Percentiles rank a stretch among this genome's conserved stretches.
phyloP scores from a whole-genome alignment of 495 filamentous ascomycete species.

The Xylaria intraflava region DNA sequence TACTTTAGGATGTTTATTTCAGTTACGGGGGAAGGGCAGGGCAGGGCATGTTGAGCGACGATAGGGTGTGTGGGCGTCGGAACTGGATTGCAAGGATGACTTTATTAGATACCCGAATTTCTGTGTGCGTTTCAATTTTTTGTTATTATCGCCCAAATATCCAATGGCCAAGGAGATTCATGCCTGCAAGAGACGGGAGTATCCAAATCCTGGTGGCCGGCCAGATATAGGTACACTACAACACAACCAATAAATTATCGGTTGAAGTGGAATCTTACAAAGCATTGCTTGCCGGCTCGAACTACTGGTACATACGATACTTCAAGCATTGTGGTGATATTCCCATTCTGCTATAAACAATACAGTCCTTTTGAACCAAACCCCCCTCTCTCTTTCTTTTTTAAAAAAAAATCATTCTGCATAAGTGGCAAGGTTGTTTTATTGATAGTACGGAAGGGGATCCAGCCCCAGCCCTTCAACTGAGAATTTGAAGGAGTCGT shows the following conservation, averaged over 20 bases:
- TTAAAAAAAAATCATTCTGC: no score
- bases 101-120: constrained; percentile 10
- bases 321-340: no score
- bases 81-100: constrained; percentile 4
- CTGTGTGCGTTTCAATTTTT: not conserved
- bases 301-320: no score
- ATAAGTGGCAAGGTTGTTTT: not conserved
- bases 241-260: not conserved
- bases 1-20: not conserved
- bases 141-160: not conserved
- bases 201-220: not conserved
- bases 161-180: no score
- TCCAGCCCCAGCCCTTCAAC: constrained; percentile 67
- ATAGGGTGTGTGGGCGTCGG: not conserved
- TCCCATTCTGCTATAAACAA: no score
- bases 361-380: no score
- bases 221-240: not conserved
- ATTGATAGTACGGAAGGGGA: constrained; percentile 55
- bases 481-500: constrained; percentile 71
- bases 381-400: no score
- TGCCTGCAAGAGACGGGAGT: no score
- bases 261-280: no score
- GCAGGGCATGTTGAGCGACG: not conserved
- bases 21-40: not conserved
- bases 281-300: no score